A percentile compares a stretch with the other conserved stretches of the same genome.
Conservation (phyloP, 1,284 basidiomycete genomes). For the Chalciporus sp. region DNA sequence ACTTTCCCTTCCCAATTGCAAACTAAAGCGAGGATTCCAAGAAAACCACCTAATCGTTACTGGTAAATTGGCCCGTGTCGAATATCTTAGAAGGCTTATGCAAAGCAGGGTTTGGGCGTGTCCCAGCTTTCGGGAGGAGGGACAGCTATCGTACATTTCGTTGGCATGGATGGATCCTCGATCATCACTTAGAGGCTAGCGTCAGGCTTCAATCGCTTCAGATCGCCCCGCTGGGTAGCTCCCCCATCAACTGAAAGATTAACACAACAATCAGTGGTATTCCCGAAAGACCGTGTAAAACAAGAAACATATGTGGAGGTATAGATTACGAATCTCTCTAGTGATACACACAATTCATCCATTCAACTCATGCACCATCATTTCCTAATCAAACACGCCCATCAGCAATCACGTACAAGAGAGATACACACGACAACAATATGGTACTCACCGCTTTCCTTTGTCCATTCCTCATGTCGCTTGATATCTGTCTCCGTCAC, state of each 20-base stretch:
- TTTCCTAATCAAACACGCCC: conserved; percentile 34
- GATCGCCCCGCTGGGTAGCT: no score
- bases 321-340: conserved; percentile 16
- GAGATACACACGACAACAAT: no score
- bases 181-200: no score
- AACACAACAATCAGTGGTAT: conserved; percentile 9
- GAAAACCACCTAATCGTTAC: background rate
- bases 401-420: background rate
- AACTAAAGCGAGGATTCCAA: background rate
- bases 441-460: conserved; percentile 67
- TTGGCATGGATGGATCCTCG: no score
- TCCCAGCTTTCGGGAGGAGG: background rate
- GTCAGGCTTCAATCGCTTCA: no score
- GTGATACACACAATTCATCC: background rate
- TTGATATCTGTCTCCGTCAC: conserved; percentile 89
- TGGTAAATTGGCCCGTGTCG: background rate
- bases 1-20: background rate
- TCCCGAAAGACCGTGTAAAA: conserved; percentile 14
- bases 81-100: background rate
- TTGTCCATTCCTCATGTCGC: conserved; percentile 92
- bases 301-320: conserved; percentile 12
- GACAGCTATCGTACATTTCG: no score
- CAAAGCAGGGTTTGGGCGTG: background rate
- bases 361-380: conserved; percentile 43
- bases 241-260: background rate